Base-by-base conservation (phyloP, 2,329 filamentous ascomycete species). In the Eurotiales sp. region DNA sequence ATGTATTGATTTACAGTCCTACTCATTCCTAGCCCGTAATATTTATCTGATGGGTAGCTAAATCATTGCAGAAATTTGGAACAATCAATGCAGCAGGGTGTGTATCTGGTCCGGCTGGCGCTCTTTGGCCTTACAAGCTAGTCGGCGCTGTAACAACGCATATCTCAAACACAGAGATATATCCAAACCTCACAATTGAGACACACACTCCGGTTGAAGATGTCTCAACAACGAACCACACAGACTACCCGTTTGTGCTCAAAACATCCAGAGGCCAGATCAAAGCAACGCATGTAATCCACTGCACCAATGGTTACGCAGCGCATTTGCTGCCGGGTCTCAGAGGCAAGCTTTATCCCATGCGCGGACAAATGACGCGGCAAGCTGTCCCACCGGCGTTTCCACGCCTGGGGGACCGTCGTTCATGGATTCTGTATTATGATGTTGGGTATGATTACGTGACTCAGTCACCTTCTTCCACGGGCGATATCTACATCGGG, bases 341-440 rank as follows among this genome's bases (percentile, higher is more conserved):
- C 1, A 60, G 66, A 3, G 72, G 72, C 0, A 59, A 56, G 2
- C 42, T 75, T 8, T 69, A 64, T 40, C 72, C 72, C 0, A 61
- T 70, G 15, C 67, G 72, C 29, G 72, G 70, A 0, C 68, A 69
- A 4, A 76, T 77, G 73, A 71, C 71, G 2, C 68, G 70, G 3
- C 73, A 75, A 53, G 59, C 63, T 22, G 61, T 68, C 0, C 55
- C 55, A 1, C 22, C 50, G 8, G 34, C 46, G 3, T 54, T 65
- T 8, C 42, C 56, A 1, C 60, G 59, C 8, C 53, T 54, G 48
- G 64, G 57, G 21, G 49, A 41, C 17, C 27, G 46, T 14, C 29
- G 61, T 3, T 66, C 65, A 4, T 68, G 65, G 65, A 59, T 60
- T 4, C 61, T 67, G 29, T 62, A 66, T 40, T 65, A 66, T 44